Base-by-base conservation (phyloP, 2,329 filamentous ascomycete genomes). In the Dactylella cylindrospora region DNA sequence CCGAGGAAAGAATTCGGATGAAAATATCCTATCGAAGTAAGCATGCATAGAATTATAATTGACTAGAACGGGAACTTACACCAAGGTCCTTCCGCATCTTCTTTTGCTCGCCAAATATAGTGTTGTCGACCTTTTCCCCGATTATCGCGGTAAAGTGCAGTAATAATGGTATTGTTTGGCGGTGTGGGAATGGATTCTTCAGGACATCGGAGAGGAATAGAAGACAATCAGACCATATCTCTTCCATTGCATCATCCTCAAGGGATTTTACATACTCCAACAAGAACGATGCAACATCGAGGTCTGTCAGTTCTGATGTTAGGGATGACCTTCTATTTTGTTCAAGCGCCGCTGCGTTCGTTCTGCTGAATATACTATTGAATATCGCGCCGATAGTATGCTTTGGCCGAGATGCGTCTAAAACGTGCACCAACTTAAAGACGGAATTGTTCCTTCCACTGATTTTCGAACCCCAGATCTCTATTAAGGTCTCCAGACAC, bases 171-270 rank as follows among this genome's bases (percentile, higher is more conserved):
- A 98, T 74, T 5, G 90, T 91, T 70, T 96, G 90, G 52, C 93
- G 80, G 74, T 98, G 91, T 2, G 93, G 93, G 69, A 98, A 89
- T 1, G 93, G 94, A 70, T 98, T 98, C 19, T 85, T 84, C 22
- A 98, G 78, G 22, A 98, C 80, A 71, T 98, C 94, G 65, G 84
- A 86, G 61, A 97, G 73, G 72, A 98, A 98, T 0, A 85, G 82
- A 69, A 90, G 89, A 72, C 91, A 98, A 71, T 98, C 91, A 32
- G 84, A 80, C 93, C 93, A 98, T 41, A 98, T 95, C 73, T 98
- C 93, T 69, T 98, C 93, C 80, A 96, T 91, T 12, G 93, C 87
- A 75, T 98, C 93, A 69, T 98, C 93, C 70, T 98, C 93, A 9
- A 97, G 78, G 0, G 90, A 93, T 23, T 82, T 82, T 0, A 90